A percentile compares a stretch with the other conserved stretches of the same genome.
phyloP scores from a whole-genome alignment of 148 eudicot species.

The Vaccinium macrocarpon region DNA sequence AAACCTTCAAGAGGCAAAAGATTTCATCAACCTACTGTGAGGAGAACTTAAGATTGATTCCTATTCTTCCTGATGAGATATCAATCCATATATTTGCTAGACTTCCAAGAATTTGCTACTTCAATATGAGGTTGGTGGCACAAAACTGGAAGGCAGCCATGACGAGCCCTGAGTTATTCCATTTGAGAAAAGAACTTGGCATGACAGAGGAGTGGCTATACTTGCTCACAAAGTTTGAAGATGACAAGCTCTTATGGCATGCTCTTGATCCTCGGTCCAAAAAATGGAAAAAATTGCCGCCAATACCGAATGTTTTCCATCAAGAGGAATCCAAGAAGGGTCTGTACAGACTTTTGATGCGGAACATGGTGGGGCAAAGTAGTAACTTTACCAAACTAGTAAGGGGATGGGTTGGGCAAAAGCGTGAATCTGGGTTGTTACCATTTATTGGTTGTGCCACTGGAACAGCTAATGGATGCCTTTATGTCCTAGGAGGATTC shows the following conservation, averaged over 20 bases:
- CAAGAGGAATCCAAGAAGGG: conserved; percentile 50
- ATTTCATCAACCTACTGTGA: conserved; percentile 44
- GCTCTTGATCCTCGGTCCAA: conserved; percentile 80
- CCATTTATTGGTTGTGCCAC: conserved; percentile 82
- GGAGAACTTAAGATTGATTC: conserved; percentile 64
- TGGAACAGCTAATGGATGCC: conserved; percentile 71
- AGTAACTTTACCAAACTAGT: conserved; percentile 57
- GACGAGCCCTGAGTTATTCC: conserved; percentile 53
- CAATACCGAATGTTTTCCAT: conserved; percentile 49
- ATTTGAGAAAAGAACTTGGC: conserved; percentile 63
- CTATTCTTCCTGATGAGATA: conserved; percentile 85
- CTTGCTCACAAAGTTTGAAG: conserved; percentile 51
- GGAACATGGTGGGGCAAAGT: conserved; percentile 57
- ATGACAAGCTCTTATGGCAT: conserved; percentile 58
- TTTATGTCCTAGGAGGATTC: conserved; percentile 82
- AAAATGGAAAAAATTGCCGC: conserved; percentile 75
- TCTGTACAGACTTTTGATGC: conserved; percentile 40
- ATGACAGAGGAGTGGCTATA: conserved; percentile 86
- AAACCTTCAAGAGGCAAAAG: conserved; percentile 63
- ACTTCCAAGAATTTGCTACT: conserved; percentile 61
- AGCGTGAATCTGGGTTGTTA: conserved; percentile 40
- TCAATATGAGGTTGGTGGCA: conserved; percentile 62
- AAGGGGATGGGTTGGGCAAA: conserved; percentile 70
- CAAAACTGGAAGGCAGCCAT: conserved; percentile 73
- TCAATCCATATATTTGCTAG: conserved; percentile 90